Evolutionary conservation across 148 eudicot genomes (phyloP), one percentile per base, ranked within the genome.

Genomic region (Rhododendron kiyosumense): DNA sequence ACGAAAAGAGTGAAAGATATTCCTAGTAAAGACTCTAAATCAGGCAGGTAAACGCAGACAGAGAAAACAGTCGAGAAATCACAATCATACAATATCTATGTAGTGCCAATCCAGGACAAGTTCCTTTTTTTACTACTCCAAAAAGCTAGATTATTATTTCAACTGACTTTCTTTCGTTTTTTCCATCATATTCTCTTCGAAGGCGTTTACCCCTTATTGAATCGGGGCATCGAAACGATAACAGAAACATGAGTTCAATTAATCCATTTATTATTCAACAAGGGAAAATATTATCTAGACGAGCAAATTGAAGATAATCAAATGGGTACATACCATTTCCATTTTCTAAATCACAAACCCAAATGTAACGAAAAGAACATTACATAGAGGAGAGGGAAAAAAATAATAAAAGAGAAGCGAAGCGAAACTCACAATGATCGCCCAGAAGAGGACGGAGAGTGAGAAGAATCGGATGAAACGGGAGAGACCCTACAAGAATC

Each of bases 381-480:
- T 2, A 0, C 45, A 41, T 41, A 41, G 45, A 41, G 45, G 45
- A 41, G 7, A 41, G 45, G 45, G 45, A 41, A 41, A 41, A 41
- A 41, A 41, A 41, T 41, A 41, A 41, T 41, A 41, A 41, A 41
- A 41, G 45, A 73, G 10, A 51, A 51, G 54, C 2, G 54, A 51
- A 51, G 59, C 46, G 79, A 91, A 80, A 81, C 98, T 95, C 91
- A 95, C 98, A 90, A 11, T 90, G 95, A 89, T 91, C 87, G 87
- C 82, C 88, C 93, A 83, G 94, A 92, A 49, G 93, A 85, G 28
- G 94, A 91, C 81, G 91, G 85, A 1, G 85, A 54, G 18, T 85
- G 78, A 22, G 89, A 69, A 83, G 88, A 88, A 89, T 83, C 28
- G 36, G 38, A 84, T 46, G 87, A 76, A 81, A 81, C 57, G 28